These are phyloP conservation scores for Sporothrix brasiliensis DNA, from an alignment of 2,329 filamentous ascomycete species.

Conservation along the genomic window DNA sequence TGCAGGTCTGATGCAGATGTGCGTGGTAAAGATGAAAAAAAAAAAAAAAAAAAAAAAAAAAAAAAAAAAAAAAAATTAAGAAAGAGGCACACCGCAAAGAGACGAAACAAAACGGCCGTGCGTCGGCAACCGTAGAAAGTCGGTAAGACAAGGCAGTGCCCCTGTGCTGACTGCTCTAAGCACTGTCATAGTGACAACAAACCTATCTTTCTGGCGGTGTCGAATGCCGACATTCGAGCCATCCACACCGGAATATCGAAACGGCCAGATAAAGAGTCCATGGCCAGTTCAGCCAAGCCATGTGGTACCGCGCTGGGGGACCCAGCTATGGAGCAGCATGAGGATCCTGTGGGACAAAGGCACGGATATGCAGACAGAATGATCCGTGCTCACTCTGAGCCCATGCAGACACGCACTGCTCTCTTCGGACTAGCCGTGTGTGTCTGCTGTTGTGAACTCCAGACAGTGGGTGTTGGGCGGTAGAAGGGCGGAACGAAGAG, in stretches of 20 bases:
- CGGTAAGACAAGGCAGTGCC: conserved; percentile 12
- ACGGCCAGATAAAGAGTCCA: too few relatives aligned
- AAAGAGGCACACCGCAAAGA: too few relatives aligned
- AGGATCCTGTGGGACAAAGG: not conserved
- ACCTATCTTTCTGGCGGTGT: conserved; percentile 20
- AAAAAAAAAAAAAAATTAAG: not conserved
- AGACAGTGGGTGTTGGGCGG: not conserved
- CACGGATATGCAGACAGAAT: not conserved
- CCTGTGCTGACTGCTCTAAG: conserved; percentile 1
- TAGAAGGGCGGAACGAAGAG: not conserved
- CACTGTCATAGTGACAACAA: conserved; percentile 21
- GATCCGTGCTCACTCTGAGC: not conserved
- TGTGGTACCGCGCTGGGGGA: not conserved
- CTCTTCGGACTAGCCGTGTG: conserved; percentile 14
- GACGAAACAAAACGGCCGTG: not conserved
- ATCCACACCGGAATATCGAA: too few relatives aligned
- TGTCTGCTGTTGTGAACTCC: not conserved
- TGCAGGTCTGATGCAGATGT: not conserved
- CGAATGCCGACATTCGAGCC: not conserved
- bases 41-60: not conserved
- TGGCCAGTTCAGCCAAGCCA: not conserved
- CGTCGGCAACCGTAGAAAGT: conserved; percentile 21
- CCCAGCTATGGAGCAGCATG: conserved; percentile 2
- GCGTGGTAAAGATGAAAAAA: not conserved
- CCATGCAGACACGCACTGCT: not conserved